These are phyloP conservation scores for Lasiodiplodia theobromae DNA, from an alignment of 2,329 filamentous ascomycete species.

Conservation along the genomic window DNA sequence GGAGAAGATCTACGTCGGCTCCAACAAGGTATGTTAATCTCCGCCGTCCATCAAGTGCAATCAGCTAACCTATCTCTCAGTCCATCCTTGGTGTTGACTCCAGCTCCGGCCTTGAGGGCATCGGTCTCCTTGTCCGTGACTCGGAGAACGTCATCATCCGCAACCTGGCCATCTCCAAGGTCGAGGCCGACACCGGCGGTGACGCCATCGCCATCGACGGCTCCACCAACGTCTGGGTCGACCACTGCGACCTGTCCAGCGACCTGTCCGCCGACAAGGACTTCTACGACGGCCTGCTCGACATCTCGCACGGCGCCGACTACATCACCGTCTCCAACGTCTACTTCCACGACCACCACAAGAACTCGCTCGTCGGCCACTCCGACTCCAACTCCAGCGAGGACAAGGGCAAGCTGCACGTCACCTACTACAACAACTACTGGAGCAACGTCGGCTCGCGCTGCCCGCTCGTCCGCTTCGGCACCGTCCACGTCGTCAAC, in stretches of 20 bases:
- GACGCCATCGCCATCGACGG: slow-evolving; percentile 67
- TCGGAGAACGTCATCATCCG: slow-evolving; percentile 67
- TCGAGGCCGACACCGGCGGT: slow-evolving; percentile 59
- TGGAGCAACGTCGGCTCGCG: slow-evolving; percentile 70
- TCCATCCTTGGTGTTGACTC: slow-evolving; percentile 49
- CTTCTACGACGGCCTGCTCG: slow-evolving; percentile 69
- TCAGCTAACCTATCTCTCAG: neutral
- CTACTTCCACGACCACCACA: slow-evolving; percentile 66
- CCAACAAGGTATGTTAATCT: slow-evolving; percentile 20
- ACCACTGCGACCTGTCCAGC: slow-evolving; percentile 70
- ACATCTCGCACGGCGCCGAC: slow-evolving; percentile 69
- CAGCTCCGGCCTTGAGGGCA: slow-evolving; percentile 48
- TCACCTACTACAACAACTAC: slow-evolving; percentile 73
- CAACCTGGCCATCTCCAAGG: slow-evolving; percentile 67
- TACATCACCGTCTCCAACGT: slow-evolving; percentile 63
- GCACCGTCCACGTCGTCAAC: slow-evolving; percentile 69
- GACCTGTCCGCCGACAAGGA: slow-evolving; percentile 69
- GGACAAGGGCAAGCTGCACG: slow-evolving; percentile 67
- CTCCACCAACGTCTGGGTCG: slow-evolving; percentile 65
- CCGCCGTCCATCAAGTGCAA: neutral
- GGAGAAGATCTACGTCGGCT: slow-evolving; percentile 26
- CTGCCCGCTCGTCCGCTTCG: slow-evolving; percentile 69
- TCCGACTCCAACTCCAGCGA: slow-evolving; percentile 63
- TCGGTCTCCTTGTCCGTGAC: slow-evolving; percentile 62
- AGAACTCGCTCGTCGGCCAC: slow-evolving; percentile 67